Percentiles rank a stretch among this genome's conserved stretches.
phyloP scores from a whole-genome alignment of 345 rosid species.

The Linum trigynum region DNA sequence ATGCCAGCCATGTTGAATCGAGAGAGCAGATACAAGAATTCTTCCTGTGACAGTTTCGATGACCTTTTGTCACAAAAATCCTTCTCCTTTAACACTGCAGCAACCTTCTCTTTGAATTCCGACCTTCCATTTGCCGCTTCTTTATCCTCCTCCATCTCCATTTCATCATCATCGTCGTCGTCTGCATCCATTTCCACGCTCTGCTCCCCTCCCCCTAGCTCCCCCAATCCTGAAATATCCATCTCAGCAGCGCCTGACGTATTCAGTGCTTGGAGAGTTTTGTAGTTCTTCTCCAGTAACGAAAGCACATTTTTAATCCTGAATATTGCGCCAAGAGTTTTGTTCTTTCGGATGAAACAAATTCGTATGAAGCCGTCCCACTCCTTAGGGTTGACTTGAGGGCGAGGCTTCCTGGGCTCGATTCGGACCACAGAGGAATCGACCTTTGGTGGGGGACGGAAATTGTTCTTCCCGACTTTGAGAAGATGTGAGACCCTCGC shows the following conservation, averaged over 20 bases:
- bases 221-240: conserved; percentile 24
- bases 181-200: conserved; percentile 35
- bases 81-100: conserved; percentile 56
- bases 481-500: conserved; percentile 85
- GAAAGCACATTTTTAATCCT: conserved; percentile 55
- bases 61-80: conserved; percentile 68
- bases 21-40: conserved; percentile 71
- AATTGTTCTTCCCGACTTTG: conserved; percentile 90
- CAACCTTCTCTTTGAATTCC: conserved; percentile 61
- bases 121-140: conserved; percentile 35
- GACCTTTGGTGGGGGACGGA: conserved; percentile 91
- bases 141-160: conserved; percentile 31
- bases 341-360: conserved; percentile 89
- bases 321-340: conserved; percentile 73
- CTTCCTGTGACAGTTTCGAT: conserved; percentile 65
- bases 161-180: conserved; percentile 33
- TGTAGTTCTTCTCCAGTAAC: conserved; percentile 70
- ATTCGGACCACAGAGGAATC: conserved; percentile 91
- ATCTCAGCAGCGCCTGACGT: conserved; percentile 21
- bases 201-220: conserved; percentile 26
- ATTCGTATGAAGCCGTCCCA: conserved; percentile 84
- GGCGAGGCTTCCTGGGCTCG: conserved; percentile 69
- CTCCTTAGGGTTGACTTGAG: conserved; percentile 56
- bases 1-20: conserved; percentile 78
- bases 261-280: conserved; percentile 59